phyloP scores from a whole-genome alignment of 2,329 filamentous ascomycete species.

The Coniochaeta sp. region DNA sequence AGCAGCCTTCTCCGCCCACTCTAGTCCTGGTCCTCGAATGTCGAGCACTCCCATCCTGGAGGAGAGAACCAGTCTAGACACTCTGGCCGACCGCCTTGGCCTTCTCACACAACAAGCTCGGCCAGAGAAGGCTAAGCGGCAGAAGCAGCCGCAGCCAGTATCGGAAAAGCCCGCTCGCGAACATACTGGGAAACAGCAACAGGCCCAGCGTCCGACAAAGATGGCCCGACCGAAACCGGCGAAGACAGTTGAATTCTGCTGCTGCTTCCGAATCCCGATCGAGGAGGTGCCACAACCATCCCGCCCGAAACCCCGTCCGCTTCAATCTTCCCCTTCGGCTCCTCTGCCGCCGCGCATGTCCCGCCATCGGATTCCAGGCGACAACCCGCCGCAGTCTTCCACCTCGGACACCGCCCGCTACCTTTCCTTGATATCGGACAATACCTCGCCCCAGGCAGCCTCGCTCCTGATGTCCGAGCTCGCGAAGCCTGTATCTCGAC shows the following conservation, averaged over 20 bases:
- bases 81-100: constrained; percentile 71
- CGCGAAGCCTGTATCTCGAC: constrained; percentile 62
- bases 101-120: constrained; percentile 45
- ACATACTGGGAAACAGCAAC: constrained; percentile 9
- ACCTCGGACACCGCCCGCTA: constrained; percentile 35
- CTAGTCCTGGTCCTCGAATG: constrained; percentile 35
- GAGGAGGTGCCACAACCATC: constrained; percentile 32
- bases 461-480: constrained; percentile 71
- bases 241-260: constrained; percentile 34
- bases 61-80: constrained; percentile 75
- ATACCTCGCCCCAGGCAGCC: constrained; percentile 59
- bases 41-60: constrained; percentile 48
- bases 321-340: constrained; percentile 25
- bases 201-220: constrained; percentile 14
- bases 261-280: constrained; percentile 44
- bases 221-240: constrained; percentile 22
- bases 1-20: constrained; percentile 43
- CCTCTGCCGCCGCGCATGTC: background rate
- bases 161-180: constrained; percentile 6
- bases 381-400: constrained; percentile 9
- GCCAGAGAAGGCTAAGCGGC: constrained; percentile 18
- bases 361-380: background rate
- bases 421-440: constrained; percentile 62
- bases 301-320: constrained; percentile 38
- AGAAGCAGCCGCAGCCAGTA: constrained; percentile 17